Conservation (phyloP, 2,329 filamentous ascomycete species). For the Monilinia polystroma region DNA sequence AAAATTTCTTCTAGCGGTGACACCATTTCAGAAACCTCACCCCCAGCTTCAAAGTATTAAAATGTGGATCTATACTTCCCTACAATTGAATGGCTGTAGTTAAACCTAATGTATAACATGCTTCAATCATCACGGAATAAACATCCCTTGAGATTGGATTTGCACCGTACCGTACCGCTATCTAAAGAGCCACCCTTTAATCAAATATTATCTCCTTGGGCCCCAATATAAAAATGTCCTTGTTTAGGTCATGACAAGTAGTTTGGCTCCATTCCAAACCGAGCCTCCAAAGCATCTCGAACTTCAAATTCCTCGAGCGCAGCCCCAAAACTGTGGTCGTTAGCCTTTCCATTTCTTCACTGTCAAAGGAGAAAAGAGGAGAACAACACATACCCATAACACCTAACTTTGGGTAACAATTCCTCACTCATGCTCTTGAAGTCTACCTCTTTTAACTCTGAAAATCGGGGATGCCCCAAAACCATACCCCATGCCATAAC, state of each 20-base stretch:
- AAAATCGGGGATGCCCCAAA: conserved; percentile 66
- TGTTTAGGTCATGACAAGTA: background rate
- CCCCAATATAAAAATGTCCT: too few relatives aligned
- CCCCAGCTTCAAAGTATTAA: too few relatives aligned
- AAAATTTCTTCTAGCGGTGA: too few relatives aligned
- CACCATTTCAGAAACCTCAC: too few relatives aligned
- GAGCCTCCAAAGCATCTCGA: conserved; percentile 41
- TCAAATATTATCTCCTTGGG: too few relatives aligned
- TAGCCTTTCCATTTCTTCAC: conserved; percentile 26
- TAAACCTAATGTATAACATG: too few relatives aligned
- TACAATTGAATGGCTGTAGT: too few relatives aligned
- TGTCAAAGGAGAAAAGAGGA: conserved; percentile 5
- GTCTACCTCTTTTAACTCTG: conserved; percentile 64
- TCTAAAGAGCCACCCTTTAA: too few relatives aligned
- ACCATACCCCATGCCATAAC: conserved; percentile 93
- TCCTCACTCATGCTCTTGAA: conserved; percentile 71
- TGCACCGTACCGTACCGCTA: too few relatives aligned
- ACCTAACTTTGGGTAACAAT: conserved; percentile 77
- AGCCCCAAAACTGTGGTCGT: conserved; percentile 58
- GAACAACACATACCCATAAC: conserved; percentile 74
- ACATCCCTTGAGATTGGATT: too few relatives aligned
- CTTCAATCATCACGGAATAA: too few relatives aligned
- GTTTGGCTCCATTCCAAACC: background rate
- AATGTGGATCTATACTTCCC: too few relatives aligned
- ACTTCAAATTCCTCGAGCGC: conserved; percentile 67